Evolutionary conservation across 169 alveolate species (phyloP), one percentile per base, ranked within the genome.

Genomic region (Amoebophrya sp.): DNA sequence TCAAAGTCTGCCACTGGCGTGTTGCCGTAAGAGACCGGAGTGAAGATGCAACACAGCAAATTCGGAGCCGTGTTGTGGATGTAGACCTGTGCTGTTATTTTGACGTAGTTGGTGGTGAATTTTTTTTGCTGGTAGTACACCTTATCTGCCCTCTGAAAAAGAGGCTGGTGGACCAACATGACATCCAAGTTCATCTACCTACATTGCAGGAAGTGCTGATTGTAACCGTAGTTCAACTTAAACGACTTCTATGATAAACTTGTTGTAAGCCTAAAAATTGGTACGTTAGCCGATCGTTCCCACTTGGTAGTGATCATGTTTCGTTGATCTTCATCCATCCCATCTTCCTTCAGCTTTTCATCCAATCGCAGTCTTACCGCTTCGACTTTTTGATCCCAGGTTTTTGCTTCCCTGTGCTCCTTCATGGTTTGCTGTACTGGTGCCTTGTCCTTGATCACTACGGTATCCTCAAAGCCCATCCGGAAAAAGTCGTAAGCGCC

Each of bases 381-480:
- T 65, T 65, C 83, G 39, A 65, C 83, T 65, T 65, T 65, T 18
- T 65, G 83, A 36, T 65, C 83, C 83, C 83, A 65, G 36, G 83
- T 65, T 26, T 65, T 65, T 36, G 83, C 83, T 36, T 65, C 38
- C 83, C n/a, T 65, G 26, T 65, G 18, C 83, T 6, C 2, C 33
- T 65, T 65, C 83, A 65, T 65, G 36, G 83, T 65, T 36, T 65
- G 83, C 83, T 65, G 83, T 6, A 65, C 83, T 36, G 83, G 83
- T 65, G 83, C 83, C 2, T 10, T 6, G 83, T 65, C 83, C 83
- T 65, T 18, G 2, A 65, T 6, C 33, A 65, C 83, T 6, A 0
- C 26, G 36, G 83, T 65, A 36, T 65, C 26, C 83, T 65, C 83
- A 26, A 65, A 65, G 33, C 83, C 83, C 83, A 65, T 65, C 83